Base-by-base conservation (phyloP, 73 alveolate species). In the Paramecium pentaurelia region DNA sequence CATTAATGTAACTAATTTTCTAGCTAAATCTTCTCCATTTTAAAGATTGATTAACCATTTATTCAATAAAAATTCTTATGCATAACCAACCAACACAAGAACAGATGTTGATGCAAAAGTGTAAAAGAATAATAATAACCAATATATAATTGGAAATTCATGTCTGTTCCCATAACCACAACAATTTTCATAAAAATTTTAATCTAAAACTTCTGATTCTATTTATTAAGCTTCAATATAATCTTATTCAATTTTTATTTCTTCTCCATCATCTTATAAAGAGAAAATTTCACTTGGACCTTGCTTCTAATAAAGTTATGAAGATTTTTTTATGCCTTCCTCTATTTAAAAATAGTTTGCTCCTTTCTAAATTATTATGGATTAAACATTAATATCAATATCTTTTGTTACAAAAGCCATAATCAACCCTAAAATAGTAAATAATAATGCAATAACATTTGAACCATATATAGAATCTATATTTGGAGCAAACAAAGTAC, bases 41-140 rank as follows among this genome's bases (percentile, higher is more conserved):
- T 80, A 32, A 16, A 80, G 32, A 8, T 34, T 42, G n/a, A 27
- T 45, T 80, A 80, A 80, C 91, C 91, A 80, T 42, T 80, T 80
- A 22, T 40, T 27, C 6, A 27, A 25, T 1, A 80, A 54, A 49
- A 80, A 80, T 12, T 80, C 91, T 42, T 25, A 16, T 14, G 91
- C 91, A 20, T 45, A 42, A 8, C 58, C 75, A 6, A 47, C 91
- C 37, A 80, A 80, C 6, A 49, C 91, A 14, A 80, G 47, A 44
- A 80, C 75, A 3, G 91, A 80, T 4, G 91, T 80, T 25, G 91
- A 80, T 10, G 44, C 58, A 36, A 80, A 80, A 11, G 49, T 64
- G 32, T 80, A 80, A 80, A 44, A 80, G 42, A 80, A 49, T 11
- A 80, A 12, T 5, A 80, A 14, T 64, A 80, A 49, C 91, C 91